These are phyloP conservation scores for Venturia asperata DNA, from an alignment of 2,329 filamentous ascomycete species.

Conservation along the genomic window DNA sequence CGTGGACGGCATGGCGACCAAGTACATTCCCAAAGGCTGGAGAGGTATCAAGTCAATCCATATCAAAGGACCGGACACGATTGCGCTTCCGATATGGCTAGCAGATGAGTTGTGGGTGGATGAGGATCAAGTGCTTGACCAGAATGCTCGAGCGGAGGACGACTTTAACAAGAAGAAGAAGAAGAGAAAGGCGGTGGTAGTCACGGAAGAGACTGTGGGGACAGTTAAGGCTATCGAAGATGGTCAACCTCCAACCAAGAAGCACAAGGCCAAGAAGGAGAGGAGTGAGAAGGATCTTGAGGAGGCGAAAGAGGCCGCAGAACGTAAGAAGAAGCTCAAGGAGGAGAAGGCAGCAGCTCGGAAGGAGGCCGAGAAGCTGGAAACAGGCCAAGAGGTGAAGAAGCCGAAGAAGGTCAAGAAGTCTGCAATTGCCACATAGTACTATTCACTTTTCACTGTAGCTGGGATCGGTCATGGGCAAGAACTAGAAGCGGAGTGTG, in stretches of 20 bases:
- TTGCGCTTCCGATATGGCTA: constrained; percentile 88
- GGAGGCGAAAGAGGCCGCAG: constrained; percentile 3
- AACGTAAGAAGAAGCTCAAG: constrained; percentile 2
- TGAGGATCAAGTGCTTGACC: constrained; percentile 61
- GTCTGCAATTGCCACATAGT: background rate
- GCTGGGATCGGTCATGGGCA: background rate
- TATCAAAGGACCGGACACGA: constrained; percentile 84
- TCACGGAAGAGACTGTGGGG: constrained; percentile 1
- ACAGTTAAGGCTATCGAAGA: background rate
- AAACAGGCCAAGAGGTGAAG: background rate
- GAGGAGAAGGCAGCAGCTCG: constrained; percentile 4
- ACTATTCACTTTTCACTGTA: background rate
- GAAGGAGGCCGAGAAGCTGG: constrained; percentile 10
- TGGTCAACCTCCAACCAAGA: constrained; percentile 5
- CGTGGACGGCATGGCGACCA: constrained; percentile 41
- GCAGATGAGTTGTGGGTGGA: constrained; percentile 88
- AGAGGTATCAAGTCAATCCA: constrained; percentile 76
- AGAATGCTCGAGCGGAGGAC: constrained; percentile 32
- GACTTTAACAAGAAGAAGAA: constrained; percentile 10
- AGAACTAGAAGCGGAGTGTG: background rate
- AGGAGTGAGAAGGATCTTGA: constrained; percentile 11
- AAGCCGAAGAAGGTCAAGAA: background rate
- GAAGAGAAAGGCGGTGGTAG: constrained; percentile 12
- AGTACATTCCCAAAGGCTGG: constrained; percentile 81
- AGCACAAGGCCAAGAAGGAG: constrained; percentile 2